These are phyloP conservation scores for Colletotrichum cereale DNA, from an alignment of 2,329 filamentous ascomycete genomes.

Conservation along the genomic window DNA sequence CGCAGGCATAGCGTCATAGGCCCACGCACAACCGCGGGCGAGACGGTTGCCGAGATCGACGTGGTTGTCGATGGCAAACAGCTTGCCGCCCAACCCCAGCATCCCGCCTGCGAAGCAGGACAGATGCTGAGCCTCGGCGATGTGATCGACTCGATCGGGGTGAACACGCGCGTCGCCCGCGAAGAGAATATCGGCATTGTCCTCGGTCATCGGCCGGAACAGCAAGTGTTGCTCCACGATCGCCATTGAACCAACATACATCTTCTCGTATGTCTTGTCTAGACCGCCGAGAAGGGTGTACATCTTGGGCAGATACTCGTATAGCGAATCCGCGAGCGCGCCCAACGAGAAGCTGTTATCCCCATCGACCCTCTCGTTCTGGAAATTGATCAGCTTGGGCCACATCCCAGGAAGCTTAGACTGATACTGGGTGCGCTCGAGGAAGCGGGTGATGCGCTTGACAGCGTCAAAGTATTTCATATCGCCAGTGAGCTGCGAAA, in stretches of 20 bases:
- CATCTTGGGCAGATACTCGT: constrained; percentile 58
- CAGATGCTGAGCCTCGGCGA: constrained; percentile 58
- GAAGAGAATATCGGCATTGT: constrained; percentile 70
- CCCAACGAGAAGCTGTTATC: constrained; percentile 51
- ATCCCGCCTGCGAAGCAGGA: constrained; percentile 65
- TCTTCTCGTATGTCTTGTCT: constrained; percentile 64
- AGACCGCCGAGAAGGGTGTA: constrained; percentile 70
- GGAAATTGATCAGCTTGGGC: constrained; percentile 74
- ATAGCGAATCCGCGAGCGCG: constrained; percentile 56
- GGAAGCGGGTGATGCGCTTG: constrained; percentile 74
- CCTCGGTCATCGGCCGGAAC: constrained; percentile 74
- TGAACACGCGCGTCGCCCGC: constrained; percentile 54
- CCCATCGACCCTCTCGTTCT: constrained; percentile 56
- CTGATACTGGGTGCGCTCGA: constrained; percentile 73
- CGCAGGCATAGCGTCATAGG: constrained; percentile 60
- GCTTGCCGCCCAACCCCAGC: constrained; percentile 61
- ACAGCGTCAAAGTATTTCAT: constrained; percentile 81
- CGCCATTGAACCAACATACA: constrained; percentile 69
- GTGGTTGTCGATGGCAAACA: constrained; percentile 56
- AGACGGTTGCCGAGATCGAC: constrained; percentile 59
- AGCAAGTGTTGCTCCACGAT: constrained; percentile 68
- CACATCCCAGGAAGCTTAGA: constrained; percentile 80
- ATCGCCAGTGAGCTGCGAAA: constrained; percentile 80
- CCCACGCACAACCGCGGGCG: constrained; percentile 64
- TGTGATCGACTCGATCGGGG: constrained; percentile 34